Evolutionary conservation across 225 moss, liverwort and hornwort species (phyloP).

Genomic region (Climacium dendroides): DNA sequence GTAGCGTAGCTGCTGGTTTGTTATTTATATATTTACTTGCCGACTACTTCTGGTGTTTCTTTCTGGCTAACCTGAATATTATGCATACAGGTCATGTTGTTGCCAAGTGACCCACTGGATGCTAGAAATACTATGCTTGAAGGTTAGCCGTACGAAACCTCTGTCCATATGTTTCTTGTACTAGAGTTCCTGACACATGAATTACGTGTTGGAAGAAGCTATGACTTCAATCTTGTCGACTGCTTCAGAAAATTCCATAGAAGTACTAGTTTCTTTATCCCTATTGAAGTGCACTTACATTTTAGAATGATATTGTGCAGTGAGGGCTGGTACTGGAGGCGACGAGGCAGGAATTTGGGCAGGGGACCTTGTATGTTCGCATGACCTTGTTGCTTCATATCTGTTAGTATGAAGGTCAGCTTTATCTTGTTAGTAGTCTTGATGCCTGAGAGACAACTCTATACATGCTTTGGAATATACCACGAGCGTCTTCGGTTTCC

Average conservation of each 20-base stretch:
- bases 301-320: constrained; percentile 20
- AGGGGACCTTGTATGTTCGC: constrained; percentile 93
- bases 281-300: background rate
- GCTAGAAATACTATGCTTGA: constrained; percentile 94
- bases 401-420: background rate
- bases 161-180: background rate
- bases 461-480: background rate
- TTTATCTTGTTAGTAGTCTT: background rate
- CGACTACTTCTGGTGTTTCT: background rate
- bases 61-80: background rate
- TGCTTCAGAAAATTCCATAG: background rate
- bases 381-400: constrained; percentile 26
- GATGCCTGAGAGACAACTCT: background rate
- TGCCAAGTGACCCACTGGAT: constrained; percentile 88
- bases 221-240: background rate
- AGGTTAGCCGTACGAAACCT: constrained; percentile 28
- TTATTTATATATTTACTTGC: background rate
- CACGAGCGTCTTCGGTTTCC: background rate
- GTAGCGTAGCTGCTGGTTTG: background rate
- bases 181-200: background rate
- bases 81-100: constrained; percentile 54
- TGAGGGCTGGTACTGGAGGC: constrained; percentile 97
- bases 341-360: constrained; percentile 99
- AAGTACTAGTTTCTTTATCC: background rate
- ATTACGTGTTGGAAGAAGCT: background rate